Evolutionary conservation across 495 filamentous ascomycete species (phyloP).

Genomic region (Echria macrotheca): DNA sequence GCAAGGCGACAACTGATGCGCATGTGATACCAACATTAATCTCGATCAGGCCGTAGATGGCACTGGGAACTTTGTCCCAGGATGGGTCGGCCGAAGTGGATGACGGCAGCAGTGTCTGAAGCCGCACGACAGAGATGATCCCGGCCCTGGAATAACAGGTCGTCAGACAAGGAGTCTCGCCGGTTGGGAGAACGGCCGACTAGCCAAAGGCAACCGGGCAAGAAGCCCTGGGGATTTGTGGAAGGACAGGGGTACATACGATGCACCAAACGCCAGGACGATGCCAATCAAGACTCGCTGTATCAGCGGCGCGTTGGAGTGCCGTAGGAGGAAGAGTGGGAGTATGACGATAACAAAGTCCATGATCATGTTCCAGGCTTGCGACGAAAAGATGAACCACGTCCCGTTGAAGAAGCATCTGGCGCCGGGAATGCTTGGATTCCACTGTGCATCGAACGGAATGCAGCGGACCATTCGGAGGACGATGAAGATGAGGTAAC

Average conservation of each 20-base stretch:
- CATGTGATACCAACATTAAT: constrained; percentile 11
- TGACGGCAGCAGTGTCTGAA: constrained; percentile 3
- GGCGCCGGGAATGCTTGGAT: constrained; percentile 1
- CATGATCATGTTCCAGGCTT: neutral
- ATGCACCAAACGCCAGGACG: constrained; percentile 6
- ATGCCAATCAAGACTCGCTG: constrained; percentile 5
- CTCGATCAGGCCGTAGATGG: constrained; percentile 7
- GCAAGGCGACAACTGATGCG: constrained; percentile 8
- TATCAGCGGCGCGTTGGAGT: neutral
- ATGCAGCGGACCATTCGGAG: neutral
- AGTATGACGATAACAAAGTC: constrained; percentile 7
- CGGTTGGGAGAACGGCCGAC: neutral
- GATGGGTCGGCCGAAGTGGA: constrained; percentile 3
- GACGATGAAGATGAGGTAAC: neutral
- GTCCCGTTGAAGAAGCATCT: neutral
- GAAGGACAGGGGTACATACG: too few relatives aligned
- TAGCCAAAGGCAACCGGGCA: too few relatives aligned
- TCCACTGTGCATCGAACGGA: constrained; percentile 8
- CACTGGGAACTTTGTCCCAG: constrained; percentile 8
- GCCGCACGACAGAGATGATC: constrained; percentile 6
- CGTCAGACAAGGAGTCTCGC: neutral
- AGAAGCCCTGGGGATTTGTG: too few relatives aligned
- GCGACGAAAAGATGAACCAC: neutral
- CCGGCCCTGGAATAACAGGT: constrained; percentile 2
- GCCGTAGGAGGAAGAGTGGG: constrained; percentile 7